Percentiles rank a stretch among this genome's conserved stretches.
phyloP scores from a whole-genome alignment of 2,329 filamentous ascomycete genomes.

The Cladophialophora bantiana region DNA sequence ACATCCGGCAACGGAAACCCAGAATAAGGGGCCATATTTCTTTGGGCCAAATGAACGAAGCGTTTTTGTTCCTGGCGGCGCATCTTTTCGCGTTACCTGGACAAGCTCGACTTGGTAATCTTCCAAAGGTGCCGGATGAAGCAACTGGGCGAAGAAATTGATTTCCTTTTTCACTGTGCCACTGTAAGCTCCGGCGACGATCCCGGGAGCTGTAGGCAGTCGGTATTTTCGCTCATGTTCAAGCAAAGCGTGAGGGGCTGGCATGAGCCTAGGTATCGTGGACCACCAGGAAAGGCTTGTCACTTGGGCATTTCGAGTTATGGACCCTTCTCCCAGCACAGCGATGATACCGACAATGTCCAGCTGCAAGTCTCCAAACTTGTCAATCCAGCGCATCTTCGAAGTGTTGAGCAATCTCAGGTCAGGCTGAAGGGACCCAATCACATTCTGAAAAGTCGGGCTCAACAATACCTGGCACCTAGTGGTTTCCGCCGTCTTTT shows the following conservation, averaged over 20 bases:
- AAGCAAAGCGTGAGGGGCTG: conserved; percentile 68
- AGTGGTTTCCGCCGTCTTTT: background rate
- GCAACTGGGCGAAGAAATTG: conserved; percentile 68
- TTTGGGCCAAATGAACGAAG: conserved; percentile 25
- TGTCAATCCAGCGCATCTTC: conserved; percentile 31
- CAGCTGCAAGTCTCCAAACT: conserved; percentile 43
- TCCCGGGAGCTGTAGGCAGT: conserved; percentile 62
- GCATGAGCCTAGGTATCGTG: conserved; percentile 66
- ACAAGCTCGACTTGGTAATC: conserved; percentile 52
- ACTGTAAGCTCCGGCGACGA: conserved; percentile 65
- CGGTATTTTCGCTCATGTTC: conserved; percentile 62
- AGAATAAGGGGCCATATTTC: conserved; percentile 29
- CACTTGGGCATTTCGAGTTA: conserved; percentile 64
- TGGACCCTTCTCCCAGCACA: conserved; percentile 67
- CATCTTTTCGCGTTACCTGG: conserved; percentile 43
- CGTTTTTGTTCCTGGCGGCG: conserved; percentile 31
- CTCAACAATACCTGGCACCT: background rate
- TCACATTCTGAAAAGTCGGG: background rate
- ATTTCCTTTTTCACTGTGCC: conserved; percentile 63
- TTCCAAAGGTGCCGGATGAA: conserved; percentile 55
- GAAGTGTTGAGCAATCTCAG: background rate
- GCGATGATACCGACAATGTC: conserved; percentile 70
- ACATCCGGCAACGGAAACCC: conserved; percentile 46
- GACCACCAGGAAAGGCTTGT: conserved; percentile 66
- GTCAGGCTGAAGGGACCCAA: background rate